Evolutionary conservation across 2,329 filamentous ascomycete species (phyloP).

Genomic region (Paracoccidioides brasiliensis): DNA sequence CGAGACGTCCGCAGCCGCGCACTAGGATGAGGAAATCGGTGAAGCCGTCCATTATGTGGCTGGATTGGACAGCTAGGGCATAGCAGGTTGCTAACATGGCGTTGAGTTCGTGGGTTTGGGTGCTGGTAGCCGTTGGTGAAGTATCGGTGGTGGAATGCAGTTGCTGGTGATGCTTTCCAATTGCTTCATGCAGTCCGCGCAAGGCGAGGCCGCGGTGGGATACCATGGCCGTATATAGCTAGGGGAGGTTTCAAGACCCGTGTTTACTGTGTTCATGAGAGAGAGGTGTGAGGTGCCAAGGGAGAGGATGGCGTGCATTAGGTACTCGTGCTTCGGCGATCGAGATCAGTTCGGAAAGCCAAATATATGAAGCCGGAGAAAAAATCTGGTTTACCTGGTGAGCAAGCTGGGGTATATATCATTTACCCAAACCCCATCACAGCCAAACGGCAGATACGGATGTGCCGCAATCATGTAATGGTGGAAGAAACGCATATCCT

Average conservation of each 20-base stretch:
- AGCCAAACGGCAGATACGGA: background rate
- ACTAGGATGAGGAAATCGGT: slow-evolving; percentile 19
- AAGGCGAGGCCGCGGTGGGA: background rate
- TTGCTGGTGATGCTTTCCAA: background rate
- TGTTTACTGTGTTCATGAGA: background rate
- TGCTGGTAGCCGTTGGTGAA: background rate
- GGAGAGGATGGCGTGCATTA: slow-evolving; percentile 1
- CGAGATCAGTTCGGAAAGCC: background rate
- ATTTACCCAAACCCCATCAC: background rate
- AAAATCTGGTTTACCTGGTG: background rate
- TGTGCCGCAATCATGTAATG: background rate
- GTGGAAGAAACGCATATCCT: slow-evolving; percentile 1
- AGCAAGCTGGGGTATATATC: background rate
- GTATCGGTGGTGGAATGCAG: background rate
- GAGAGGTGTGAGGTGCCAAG: background rate
- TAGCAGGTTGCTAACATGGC: slow-evolving; percentile 19
- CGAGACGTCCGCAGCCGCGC: slow-evolving; percentile 8
- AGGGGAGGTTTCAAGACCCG: background rate
- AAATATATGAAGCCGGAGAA: too few relatives aligned
- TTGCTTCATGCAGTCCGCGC: background rate
- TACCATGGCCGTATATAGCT: background rate
- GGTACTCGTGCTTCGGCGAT: background rate
- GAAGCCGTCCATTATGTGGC: slow-evolving; percentile 17
- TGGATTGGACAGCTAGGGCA: slow-evolving; percentile 17
- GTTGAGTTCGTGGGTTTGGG: slow-evolving; percentile 1